A percentile compares a stretch with the other conserved stretches of the same genome.
Conservation (phyloP, 352 stramenopile genomes). For the Phytophthora boehmeriae region DNA sequence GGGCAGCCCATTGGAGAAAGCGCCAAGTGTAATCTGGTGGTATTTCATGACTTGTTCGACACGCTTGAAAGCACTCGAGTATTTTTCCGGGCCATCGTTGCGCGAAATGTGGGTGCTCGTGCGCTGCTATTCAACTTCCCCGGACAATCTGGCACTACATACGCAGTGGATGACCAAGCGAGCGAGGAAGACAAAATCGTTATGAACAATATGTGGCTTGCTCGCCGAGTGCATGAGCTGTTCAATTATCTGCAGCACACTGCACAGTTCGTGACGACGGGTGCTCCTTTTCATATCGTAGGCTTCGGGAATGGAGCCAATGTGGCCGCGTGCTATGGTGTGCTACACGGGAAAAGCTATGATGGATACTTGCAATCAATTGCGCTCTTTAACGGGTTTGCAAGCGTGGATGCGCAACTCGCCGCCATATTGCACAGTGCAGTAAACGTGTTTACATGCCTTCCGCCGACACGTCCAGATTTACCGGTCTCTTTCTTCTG, state of each 20-base stretch:
- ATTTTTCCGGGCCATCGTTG: conserved; percentile 85
- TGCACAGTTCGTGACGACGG: conserved; percentile 66
- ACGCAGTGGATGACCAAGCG: conserved; percentile 36
- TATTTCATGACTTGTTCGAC: conserved; percentile 95
- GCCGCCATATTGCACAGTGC: conserved; percentile 81
- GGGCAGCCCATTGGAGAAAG: conserved; percentile 65
- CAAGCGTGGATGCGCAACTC: conserved; percentile 74
- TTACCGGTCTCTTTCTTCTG: conserved; percentile 89
- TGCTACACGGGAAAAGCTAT: conserved; percentile 54
- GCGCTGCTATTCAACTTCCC: conserved; percentile 93
- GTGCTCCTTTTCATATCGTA: conserved; percentile 85
- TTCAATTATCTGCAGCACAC: conserved; percentile 79
- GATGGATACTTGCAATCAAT: conserved; percentile 67
- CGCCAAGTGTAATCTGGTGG: conserved; percentile 87
- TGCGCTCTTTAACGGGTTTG: conserved; percentile 88
- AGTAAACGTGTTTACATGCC: conserved; percentile 83
- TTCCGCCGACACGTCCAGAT: conserved; percentile 81
- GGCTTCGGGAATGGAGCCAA: conserved; percentile 91
- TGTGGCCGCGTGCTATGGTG: conserved; percentile 76
- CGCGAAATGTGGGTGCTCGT: conserved; percentile 79
- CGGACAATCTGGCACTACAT: conserved; percentile 86
- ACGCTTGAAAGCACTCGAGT: conserved; percentile 90
- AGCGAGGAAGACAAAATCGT: conserved; percentile 39
- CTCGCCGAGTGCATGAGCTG: conserved; percentile 85
- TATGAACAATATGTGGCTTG: conserved; percentile 90